A percentile compares a stretch with the other conserved stretches of the same genome.
Conservation (phyloP, 2,329 filamentous ascomycete genomes). For the Sporothrix brasiliensis region DNA sequence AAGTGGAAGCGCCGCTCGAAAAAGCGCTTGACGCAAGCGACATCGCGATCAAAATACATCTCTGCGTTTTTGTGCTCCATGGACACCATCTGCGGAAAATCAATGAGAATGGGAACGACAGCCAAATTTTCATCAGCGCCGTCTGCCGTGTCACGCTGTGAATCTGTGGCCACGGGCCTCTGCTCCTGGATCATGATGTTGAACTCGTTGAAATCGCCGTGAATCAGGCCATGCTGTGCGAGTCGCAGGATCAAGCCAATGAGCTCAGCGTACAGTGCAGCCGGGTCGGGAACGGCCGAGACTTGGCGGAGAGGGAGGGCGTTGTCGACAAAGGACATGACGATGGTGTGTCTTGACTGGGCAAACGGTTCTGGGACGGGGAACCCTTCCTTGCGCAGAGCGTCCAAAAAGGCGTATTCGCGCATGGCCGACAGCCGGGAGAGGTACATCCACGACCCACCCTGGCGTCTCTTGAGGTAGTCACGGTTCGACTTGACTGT, state of each 20-base stretch:
- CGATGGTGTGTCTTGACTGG: conserved; percentile 91
- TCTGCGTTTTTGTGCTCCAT: conserved; percentile 92
- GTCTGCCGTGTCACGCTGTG: conserved; percentile 33
- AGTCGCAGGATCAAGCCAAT: conserved; percentile 83
- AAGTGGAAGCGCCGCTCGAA: conserved; percentile 91
- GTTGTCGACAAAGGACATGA: conserved; percentile 94
- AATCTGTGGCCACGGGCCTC: conserved; percentile 52
- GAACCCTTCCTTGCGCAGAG: conserved; percentile 79
- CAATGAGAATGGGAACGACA: conserved; percentile 83
- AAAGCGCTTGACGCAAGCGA: conserved; percentile 92
- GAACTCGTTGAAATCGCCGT: conserved; percentile 99
- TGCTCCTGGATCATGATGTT: conserved; percentile 92
- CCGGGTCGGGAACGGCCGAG: conserved; percentile 77
- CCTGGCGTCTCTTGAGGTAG: conserved; percentile 76
- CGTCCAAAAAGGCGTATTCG: conserved; percentile 93
- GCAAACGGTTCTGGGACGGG: conserved; percentile 84
- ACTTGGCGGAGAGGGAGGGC: conserved; percentile 91
- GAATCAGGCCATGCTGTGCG: conserved; percentile 85
- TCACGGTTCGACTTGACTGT: conserved; percentile 95
- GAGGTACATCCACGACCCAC: conserved; percentile 96
- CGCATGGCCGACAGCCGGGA: conserved; percentile 89
- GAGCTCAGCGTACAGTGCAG: conserved; percentile 84
- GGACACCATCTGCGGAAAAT: conserved; percentile 98
- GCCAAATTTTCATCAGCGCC: neutral
- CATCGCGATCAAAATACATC: conserved; percentile 96